A percentile compares a stretch with the other conserved stretches of the same genome.
Conservation (phyloP, 371 early-diverging fungal genomes). For the Choanephora cucurbitarum region DNA sequence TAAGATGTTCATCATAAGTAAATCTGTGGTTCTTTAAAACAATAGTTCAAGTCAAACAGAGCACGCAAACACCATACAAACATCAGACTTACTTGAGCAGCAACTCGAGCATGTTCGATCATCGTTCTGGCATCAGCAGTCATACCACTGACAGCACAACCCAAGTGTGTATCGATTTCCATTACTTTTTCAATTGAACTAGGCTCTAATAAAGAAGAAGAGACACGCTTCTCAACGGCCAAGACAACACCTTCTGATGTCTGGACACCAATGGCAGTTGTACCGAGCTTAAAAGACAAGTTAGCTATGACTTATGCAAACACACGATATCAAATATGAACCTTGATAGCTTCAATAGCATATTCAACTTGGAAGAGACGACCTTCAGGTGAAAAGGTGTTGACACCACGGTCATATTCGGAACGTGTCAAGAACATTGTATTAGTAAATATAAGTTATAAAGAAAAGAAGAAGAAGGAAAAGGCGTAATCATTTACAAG, state of each 20-base stretch:
- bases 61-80: background rate
- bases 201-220: slow-evolving; percentile 89
- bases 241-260: slow-evolving; percentile 92
- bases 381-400: slow-evolving; percentile 99
- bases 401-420: slow-evolving; percentile 98
- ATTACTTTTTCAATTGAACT: slow-evolving; percentile 96
- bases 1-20: slow-evolving; percentile 92
- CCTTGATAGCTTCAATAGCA: slow-evolving; percentile 99
- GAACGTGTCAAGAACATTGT: slow-evolving; percentile 78
- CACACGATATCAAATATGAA: slow-evolving; percentile 35
- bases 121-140: slow-evolving; percentile 96
- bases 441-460: background rate
- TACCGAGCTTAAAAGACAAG: slow-evolving; percentile 72
- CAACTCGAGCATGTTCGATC: slow-evolving; percentile 96
- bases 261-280: slow-evolving; percentile 97
- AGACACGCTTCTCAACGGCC: slow-evolving; percentile 96
- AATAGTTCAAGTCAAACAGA: background rate
- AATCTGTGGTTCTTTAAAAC: slow-evolving; percentile 85
- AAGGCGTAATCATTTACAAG: background rate
- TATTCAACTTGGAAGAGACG: slow-evolving; percentile 99
- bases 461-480: background rate
- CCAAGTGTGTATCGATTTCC: slow-evolving; percentile 94
- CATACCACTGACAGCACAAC: slow-evolving; percentile 97
- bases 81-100: slow-evolving; percentile 77
- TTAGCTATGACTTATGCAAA: background rate